Conservation (phyloP, 202 grass and related monocot species). For the Alloteropsis angusta region DNA sequence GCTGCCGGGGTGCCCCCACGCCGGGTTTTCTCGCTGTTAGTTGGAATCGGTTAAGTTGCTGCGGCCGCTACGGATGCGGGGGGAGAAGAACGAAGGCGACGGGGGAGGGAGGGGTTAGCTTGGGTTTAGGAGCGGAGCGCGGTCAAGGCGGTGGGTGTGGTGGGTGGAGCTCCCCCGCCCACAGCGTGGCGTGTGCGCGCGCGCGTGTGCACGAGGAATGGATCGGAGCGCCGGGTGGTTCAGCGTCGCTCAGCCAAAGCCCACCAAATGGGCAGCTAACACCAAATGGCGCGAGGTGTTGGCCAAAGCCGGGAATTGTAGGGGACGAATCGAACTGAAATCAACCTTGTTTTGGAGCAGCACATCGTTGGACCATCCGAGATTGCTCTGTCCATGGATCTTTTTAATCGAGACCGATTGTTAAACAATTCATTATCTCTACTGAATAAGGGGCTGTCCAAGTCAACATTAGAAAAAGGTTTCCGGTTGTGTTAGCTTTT, state of each 20-base stretch:
- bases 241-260: conserved; percentile 40
- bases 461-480: not conserved
- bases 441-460: not conserved
- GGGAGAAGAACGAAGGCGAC: not conserved
- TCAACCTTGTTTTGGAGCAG: not conserved
- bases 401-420: not conserved
- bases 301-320: conserved; percentile 1
- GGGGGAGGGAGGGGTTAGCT: conserved; percentile 15
- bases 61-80: not conserved
- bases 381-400: not conserved
- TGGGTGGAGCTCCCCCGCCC: conserved; percentile 27
- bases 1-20: not conserved
- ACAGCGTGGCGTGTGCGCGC: not conserved
- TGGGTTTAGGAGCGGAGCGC: conserved; percentile 24
- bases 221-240: conserved; percentile 33
- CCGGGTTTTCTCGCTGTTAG: conserved; percentile 20
- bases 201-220: conserved; percentile 7
- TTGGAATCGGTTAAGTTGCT: conserved; percentile 29
- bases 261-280: conserved; percentile 49
- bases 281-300: not conserved
- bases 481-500: not conserved
- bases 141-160: conserved; percentile 44
- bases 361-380: too few relatives aligned
- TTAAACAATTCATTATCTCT: not conserved
- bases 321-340: not conserved